These are phyloP conservation scores for Neofusicoccum cordaticola DNA, from an alignment of 2,329 filamentous ascomycete genomes.

Conservation along the genomic window DNA sequence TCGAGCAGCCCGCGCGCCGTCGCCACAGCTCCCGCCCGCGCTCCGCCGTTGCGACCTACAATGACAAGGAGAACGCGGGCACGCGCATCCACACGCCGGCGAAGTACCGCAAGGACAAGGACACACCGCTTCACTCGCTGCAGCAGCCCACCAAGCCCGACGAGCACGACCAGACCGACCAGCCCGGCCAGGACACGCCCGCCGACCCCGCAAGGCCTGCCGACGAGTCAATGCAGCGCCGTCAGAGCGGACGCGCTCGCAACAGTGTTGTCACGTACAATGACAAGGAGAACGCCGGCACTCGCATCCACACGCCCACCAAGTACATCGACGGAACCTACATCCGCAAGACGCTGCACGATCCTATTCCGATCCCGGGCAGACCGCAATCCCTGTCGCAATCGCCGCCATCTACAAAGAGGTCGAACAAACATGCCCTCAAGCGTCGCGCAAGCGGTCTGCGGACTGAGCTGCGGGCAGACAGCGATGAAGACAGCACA, in stretches of 20 bases:
- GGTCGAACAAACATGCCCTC: background rate
- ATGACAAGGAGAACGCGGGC: conserved; percentile 61
- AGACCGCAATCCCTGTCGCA: background rate
- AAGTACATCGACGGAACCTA: conserved; percentile 33
- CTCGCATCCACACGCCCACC: conserved; percentile 56
- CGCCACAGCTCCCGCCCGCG: conserved; percentile 56
- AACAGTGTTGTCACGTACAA: conserved; percentile 65
- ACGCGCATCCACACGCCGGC: conserved; percentile 59
- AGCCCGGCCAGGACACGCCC: conserved; percentile 19
- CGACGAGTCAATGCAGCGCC: conserved; percentile 26
- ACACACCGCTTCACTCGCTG: conserved; percentile 5
- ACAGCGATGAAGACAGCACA: background rate
- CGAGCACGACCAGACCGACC: conserved; percentile 27
- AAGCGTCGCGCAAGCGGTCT: background rate
- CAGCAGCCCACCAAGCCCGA: background rate
- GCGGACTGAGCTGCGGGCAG: background rate
- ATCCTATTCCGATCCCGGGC: conserved; percentile 20
- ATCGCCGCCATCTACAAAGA: background rate
- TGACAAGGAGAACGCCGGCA: conserved; percentile 60
- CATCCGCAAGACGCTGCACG: conserved; percentile 21
- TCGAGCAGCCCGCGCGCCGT: background rate
- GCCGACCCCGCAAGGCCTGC: conserved; percentile 21
- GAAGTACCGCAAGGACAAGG: conserved; percentile 34
- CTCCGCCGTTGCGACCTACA: conserved; percentile 61
- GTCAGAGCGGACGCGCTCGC: conserved; percentile 56